Conservation (phyloP, 306 rosid species). For the Prinsepia uniflora region DNA sequence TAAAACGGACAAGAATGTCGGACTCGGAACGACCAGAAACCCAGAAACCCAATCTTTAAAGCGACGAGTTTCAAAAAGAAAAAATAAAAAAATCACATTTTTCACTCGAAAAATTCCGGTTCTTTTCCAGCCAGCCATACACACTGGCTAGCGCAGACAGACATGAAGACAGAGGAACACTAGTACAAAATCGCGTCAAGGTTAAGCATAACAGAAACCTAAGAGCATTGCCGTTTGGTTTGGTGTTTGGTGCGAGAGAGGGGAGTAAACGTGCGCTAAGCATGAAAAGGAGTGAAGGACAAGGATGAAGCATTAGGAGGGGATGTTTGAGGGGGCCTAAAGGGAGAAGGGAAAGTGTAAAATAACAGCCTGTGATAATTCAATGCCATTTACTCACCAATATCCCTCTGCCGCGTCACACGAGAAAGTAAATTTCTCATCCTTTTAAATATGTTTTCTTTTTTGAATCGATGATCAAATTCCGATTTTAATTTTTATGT, state of each 20-base stretch:
- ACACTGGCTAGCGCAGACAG: conserved; percentile 10
- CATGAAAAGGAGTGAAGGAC: conserved; percentile 29
- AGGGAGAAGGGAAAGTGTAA: conserved; percentile 13
- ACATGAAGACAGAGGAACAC: neutral
- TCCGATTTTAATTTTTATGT: neutral
- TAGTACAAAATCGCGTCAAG: conserved; percentile 7
- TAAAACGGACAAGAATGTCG: conserved; percentile 1
- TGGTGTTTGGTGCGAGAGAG: neutral
- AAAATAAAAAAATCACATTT: conserved; percentile 3
- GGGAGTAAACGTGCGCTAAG: conserved; percentile 31
- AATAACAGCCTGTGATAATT: conserved; percentile 10
- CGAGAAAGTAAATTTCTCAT: no score
- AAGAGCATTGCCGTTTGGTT: conserved; percentile 10
- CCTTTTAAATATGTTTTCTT: no score
- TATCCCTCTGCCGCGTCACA: neutral
- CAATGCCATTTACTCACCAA: neutral
- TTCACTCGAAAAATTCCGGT: conserved; percentile 6
- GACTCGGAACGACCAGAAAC: neutral
- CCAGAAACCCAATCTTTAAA: neutral
- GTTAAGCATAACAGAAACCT: conserved; percentile 9
- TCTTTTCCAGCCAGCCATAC: conserved; percentile 12
- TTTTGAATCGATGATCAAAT: neutral
- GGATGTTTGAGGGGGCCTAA: conserved; percentile 1
- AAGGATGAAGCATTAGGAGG: neutral
- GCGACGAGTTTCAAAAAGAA: neutral